Percentiles rank a stretch among this genome's conserved stretches.
These are phyloP conservation scores for Berberis vulgaris DNA, from an alignment of 164 flowering plant species.

Conservation along the genomic window DNA sequence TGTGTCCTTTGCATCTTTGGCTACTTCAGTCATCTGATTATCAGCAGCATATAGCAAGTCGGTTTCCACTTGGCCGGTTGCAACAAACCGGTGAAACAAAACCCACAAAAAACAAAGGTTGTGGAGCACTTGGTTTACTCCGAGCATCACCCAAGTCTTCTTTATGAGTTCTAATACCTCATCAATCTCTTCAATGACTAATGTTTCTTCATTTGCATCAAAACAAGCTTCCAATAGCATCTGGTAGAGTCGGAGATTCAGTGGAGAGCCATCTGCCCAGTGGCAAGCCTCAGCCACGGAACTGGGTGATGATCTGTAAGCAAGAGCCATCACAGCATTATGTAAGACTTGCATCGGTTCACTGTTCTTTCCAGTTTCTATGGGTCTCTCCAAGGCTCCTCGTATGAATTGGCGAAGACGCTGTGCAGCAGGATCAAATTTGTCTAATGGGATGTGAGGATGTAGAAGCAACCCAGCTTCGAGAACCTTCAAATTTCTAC, in stretches of 20 bases:
- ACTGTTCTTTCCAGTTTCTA: conserved; percentile 71
- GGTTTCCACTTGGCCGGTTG: conserved; percentile 48
- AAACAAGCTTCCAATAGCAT: conserved; percentile 57
- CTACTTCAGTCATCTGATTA: conserved; percentile 62
- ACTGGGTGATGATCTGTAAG: conserved; percentile 31
- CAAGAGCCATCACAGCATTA: conserved; percentile 48
- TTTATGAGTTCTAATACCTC: conserved; percentile 84
- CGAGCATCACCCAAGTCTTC: conserved; percentile 85
- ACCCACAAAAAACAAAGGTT: conserved; percentile 78
- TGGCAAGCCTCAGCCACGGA: conserved; percentile 55
- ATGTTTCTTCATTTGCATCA: conserved; percentile 64
- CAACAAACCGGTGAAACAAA: conserved; percentile 62
- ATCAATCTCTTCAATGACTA: conserved; percentile 79
- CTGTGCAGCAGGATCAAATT: conserved; percentile 36
- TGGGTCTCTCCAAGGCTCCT: conserved; percentile 28
- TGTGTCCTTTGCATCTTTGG: conserved; percentile 49
- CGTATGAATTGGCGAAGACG: conserved; percentile 51
- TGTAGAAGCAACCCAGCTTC: conserved; percentile 70
- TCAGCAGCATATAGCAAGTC: conserved; percentile 62
- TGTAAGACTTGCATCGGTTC: conserved; percentile 56
- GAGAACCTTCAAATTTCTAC: conserved; percentile 60
- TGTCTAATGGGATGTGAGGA: conserved; percentile 56
- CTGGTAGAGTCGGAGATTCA: conserved; percentile 64
- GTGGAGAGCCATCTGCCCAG: conserved; percentile 89
- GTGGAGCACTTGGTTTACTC: conserved; percentile 49